These are phyloP conservation scores for Actinidia polygama DNA, from an alignment of 179 eudicot genomes.

Conservation along the genomic window DNA sequence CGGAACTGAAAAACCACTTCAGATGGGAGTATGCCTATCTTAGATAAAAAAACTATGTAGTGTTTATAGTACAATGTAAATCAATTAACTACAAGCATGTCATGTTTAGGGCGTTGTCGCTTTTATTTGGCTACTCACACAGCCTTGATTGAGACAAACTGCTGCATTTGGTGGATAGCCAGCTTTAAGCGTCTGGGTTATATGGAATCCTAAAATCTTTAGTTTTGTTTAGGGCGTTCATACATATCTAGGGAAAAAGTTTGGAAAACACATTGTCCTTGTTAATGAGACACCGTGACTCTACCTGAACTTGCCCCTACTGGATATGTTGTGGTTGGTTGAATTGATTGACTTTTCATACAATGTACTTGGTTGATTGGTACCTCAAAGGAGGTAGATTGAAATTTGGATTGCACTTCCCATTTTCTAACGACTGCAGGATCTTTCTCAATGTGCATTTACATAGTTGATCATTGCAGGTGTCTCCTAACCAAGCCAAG, in stretches of 20 bases:
- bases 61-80: background rate
- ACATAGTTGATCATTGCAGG: background rate
- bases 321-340: background rate
- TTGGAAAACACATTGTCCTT: background rate
- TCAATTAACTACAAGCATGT: background rate
- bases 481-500: background rate
- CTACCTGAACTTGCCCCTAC: background rate
- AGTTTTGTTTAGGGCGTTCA: background rate
- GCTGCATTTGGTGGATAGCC: background rate
- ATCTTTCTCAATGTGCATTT: background rate
- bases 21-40: too few relatives aligned
- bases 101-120: slow-evolving; percentile 3
- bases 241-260: background rate
- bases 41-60: too few relatives aligned
- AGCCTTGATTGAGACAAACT: background rate
- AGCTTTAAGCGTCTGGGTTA: too few relatives aligned
- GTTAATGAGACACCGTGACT: background rate
- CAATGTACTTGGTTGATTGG: background rate
- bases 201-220: background rate
- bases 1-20: too few relatives aligned
- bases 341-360: background rate
- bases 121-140: background rate
- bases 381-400: background rate
- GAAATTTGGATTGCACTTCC: background rate
- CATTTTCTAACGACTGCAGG: background rate